Evolutionary conservation across 2,329 filamentous ascomycete species (phyloP).

Genomic region (Fusarium proliferatum): DNA sequence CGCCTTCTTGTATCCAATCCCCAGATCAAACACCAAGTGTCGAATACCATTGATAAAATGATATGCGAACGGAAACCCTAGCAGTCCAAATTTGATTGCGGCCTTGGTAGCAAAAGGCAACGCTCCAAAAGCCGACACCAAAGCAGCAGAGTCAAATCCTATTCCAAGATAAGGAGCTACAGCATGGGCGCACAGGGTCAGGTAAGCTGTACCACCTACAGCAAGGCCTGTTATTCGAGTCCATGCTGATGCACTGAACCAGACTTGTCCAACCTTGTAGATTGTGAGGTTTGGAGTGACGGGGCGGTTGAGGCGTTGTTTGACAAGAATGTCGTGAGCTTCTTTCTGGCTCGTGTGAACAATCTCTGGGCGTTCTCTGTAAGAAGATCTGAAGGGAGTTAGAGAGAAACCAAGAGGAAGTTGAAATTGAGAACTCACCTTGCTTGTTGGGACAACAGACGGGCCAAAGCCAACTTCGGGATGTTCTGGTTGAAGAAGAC

Average conservation of each 20-base stretch:
- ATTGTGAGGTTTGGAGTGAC: constrained; percentile 22
- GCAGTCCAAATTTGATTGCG: constrained; percentile 14
- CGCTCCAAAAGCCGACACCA: constrained; percentile 7
- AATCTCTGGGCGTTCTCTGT: not conserved
- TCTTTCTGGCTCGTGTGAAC: not conserved
- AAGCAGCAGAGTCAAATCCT: constrained; percentile 3
- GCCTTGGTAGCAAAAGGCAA: constrained; percentile 12
- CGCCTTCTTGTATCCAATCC: constrained; percentile 23
- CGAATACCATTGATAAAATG: constrained; percentile 27
- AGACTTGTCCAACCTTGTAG: constrained; percentile 18
- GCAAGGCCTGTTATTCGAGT: constrained; percentile 22
- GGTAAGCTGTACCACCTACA: constrained; percentile 18
- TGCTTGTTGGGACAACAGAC: constrained; percentile 14
- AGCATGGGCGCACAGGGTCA: constrained; percentile 3
- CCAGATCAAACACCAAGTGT: constrained; percentile 28
- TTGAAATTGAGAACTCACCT: not conserved
- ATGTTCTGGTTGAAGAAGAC: not conserved
- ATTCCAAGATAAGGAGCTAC: constrained; percentile 14
- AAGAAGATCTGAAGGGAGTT: not conserved
- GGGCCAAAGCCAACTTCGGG: not conserved
- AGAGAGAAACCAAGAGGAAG: not conserved
- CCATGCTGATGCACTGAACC: constrained; percentile 32
- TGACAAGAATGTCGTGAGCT: constrained; percentile 7
- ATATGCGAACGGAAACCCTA: constrained; percentile 24
- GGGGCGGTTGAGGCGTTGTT: constrained; percentile 22